Evolutionary conservation across 768 basidiomycete species (phyloP).

Genomic region (Lactarius hengduanensis): DNA sequence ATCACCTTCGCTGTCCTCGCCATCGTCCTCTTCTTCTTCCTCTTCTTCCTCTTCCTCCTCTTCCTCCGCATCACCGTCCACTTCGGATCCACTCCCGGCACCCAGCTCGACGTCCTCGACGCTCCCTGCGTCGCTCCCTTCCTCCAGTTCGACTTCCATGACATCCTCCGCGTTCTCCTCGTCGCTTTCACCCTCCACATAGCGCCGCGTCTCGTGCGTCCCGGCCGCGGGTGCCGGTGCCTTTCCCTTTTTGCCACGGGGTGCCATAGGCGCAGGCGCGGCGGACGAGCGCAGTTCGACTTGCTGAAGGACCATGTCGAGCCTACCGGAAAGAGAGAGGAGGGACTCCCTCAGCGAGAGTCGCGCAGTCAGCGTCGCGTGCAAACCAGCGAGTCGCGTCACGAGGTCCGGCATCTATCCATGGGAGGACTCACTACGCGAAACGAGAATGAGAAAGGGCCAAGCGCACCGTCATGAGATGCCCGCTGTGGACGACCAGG

Average conservation of each 20-base stretch:
- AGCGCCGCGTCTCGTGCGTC: constrained; percentile 41
- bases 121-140: constrained; percentile 68
- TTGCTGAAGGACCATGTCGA: constrained; percentile 93
- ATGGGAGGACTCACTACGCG: background rate
- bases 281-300: constrained; percentile 84
- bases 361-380: constrained; percentile 76
- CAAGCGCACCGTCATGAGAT: constrained; percentile 86
- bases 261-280: constrained; percentile 54
- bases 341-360: constrained; percentile 82
- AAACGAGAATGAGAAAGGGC: constrained; percentile 6
- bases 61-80: constrained; percentile 49
- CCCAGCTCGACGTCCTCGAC: constrained; percentile 78
- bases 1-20: constrained; percentile 59
- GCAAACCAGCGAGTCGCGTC: constrained; percentile 78
- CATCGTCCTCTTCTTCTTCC: constrained; percentile 56
- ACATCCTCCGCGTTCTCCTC: constrained; percentile 55
- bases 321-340: constrained; percentile 79
- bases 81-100: constrained; percentile 55
- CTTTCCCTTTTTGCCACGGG: constrained; percentile 38
- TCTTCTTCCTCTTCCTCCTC: constrained; percentile 51
- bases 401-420: constrained; percentile 89
- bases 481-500: constrained; percentile 80
- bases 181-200: constrained; percentile 81
- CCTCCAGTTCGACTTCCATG: constrained; percentile 51
- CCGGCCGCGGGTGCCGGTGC: constrained; percentile 37